These are phyloP conservation scores for Rhizophora mangle DNA, from an alignment of 345 rosid species.

Conservation along the genomic window DNA sequence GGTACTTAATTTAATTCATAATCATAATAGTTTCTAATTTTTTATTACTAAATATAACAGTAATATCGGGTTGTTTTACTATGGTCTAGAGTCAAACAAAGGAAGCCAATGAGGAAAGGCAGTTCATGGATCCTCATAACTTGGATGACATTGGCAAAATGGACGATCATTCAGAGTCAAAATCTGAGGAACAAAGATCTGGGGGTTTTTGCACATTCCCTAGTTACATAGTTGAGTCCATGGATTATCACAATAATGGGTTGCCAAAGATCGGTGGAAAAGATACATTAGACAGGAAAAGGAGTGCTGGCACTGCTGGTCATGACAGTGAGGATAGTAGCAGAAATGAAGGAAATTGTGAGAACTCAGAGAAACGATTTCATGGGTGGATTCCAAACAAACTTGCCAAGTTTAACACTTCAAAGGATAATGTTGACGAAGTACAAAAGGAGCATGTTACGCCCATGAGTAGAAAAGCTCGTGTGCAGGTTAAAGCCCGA, in stretches of 20 bases:
- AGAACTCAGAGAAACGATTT: background rate
- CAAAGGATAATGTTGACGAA: conserved; percentile 10
- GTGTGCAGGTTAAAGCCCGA: conserved; percentile 15
- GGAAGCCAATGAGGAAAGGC: background rate
- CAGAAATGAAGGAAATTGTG: background rate
- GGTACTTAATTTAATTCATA: too few relatives aligned
- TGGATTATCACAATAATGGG: conserved; percentile 1
- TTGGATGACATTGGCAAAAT: background rate
- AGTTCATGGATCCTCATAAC: conserved; percentile 10
- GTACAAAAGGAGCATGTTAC: background rate
- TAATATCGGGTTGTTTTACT: background rate
- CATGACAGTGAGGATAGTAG: background rate
- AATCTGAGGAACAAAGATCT: conserved; percentile 6
- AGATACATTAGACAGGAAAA: background rate
- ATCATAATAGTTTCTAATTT: too few relatives aligned
- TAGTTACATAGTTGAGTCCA: conserved; percentile 18
- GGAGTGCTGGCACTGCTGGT: too few relatives aligned
- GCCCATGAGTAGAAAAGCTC: conserved; percentile 11
- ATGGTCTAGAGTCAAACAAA: background rate
- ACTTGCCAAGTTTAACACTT: conserved; percentile 16
- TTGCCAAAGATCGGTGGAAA: background rate
- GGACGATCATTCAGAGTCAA: background rate
- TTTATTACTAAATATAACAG: too few relatives aligned
- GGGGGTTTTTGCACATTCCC: conserved; percentile 1
- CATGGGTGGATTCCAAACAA: conserved; percentile 13